Evolutionary conservation across 192 early-diverging fungal species (phyloP), one percentile per base, ranked within the genome.

Genomic region (Physocladia obscura): DNA sequence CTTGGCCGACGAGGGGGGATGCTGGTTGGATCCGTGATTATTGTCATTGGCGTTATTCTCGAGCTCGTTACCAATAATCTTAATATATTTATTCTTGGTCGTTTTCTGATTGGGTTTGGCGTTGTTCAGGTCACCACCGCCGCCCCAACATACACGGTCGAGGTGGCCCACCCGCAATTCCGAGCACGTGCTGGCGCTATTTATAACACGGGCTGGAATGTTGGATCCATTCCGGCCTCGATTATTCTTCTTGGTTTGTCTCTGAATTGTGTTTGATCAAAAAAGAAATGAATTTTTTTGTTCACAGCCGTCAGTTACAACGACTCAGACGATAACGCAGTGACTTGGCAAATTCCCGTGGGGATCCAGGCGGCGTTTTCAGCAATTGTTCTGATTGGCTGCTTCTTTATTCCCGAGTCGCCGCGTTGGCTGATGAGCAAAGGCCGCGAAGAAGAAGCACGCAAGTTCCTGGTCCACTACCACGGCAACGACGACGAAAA

Each of bases 361-460:
- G 80, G 64, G 4, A 67, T 86, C 2, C 86, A 87, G 37, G 80
- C 78, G 19, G 74, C 79, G 32, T 81, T 77, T 0, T 82, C 84
- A 1, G 77, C 62, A 0, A 38, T 88, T 19, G 81, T 84, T 48
- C 73, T 86, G 31, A 69, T 82, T 64, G 77, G 81, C 40, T 40
- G 79, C 61, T 78, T 79, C 8, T 82, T 87, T 77, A 77, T 89
- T 47, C 86, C 88, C 37, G 87, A 81, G 69, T 93, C 93, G 4
- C 92, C 93, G 5, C 90, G 93, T 75, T 95, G 93, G 92, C 83
- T 95, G 52, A 78, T 91, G 35, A 81, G 83, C 67, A 61, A 89
- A 39, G 88, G 82, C 50, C 84, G 84, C 22, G 57, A 71, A 32
- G 93, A 93, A 32, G 88, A 95, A 70, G 89, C 88, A 2, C 80